Percentiles rank a stretch among this genome's conserved stretches.
phyloP scores from a whole-genome alignment of 2,329 filamentous ascomycete genomes.

The Colletotrichum karsti region DNA sequence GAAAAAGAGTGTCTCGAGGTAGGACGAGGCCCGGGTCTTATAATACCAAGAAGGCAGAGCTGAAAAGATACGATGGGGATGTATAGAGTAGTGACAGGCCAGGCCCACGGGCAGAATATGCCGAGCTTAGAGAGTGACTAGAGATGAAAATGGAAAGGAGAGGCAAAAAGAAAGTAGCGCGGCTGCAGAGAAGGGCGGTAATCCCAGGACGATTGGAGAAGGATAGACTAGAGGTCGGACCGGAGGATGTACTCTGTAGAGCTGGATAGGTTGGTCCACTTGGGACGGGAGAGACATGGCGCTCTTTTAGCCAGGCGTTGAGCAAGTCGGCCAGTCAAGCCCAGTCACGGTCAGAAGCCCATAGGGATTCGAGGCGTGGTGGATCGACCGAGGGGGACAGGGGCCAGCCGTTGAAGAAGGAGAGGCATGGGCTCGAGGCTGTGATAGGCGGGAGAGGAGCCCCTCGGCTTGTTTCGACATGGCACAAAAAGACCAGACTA shows the following conservation, averaged over 20 bases:
- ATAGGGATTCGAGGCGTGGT: constrained; percentile 48
- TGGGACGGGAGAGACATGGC: constrained; percentile 31
- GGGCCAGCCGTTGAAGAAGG: constrained; percentile 32
- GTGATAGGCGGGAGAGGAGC: constrained; percentile 39
- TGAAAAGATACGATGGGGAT: constrained; percentile 24
- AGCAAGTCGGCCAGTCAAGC: constrained; percentile 41
- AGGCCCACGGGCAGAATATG: constrained; percentile 22
- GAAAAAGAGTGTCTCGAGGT: constrained; percentile 7
- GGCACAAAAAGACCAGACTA: constrained; percentile 29
- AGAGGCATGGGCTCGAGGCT: constrained; percentile 19
- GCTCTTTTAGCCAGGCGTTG: constrained; percentile 33
- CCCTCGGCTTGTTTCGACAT: constrained; percentile 32
- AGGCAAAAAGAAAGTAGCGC: constrained; percentile 34
- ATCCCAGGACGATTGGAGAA: constrained; percentile 43
- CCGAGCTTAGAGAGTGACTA: constrained; percentile 21
- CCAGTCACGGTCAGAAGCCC: constrained; percentile 42
- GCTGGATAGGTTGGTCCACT: constrained; percentile 30
- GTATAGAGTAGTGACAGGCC: constrained; percentile 20
- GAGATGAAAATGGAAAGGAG: constrained; percentile 29
- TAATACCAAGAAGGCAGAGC: constrained; percentile 10
- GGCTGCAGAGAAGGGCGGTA: constrained; percentile 44
- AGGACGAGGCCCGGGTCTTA: constrained; percentile 29
- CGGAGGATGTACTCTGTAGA: constrained; percentile 19
- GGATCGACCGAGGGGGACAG: constrained; percentile 41
- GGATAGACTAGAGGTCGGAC: constrained; percentile 31